Conservation (phyloP, 208 protist species). For the Trypanosoma lewisi region DNA sequence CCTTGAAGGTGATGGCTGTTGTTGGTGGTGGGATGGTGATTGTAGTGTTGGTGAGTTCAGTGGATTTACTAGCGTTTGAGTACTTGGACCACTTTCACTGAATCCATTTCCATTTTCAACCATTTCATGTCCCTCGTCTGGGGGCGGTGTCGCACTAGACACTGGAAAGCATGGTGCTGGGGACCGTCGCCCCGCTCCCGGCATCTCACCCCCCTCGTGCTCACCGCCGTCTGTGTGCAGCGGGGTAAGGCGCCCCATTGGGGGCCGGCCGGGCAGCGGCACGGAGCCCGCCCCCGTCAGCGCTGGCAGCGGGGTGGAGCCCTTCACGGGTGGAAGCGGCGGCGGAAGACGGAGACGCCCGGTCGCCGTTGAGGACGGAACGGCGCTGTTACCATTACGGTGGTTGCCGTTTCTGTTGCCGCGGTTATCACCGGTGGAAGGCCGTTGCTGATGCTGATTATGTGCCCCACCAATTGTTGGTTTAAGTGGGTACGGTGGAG, state of each 20-base stretch:
- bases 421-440: slow-evolving; percentile 22
- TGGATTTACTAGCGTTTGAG: neutral
- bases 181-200: neutral
- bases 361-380: slow-evolving; percentile 10
- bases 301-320: neutral
- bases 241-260: slow-evolving; percentile 15
- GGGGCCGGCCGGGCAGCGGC: slow-evolving; percentile 1
- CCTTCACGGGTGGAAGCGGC: slow-evolving; percentile 24
- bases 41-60: slow-evolving; percentile 15
- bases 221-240: slow-evolving; percentile 1
- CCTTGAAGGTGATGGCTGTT: neutral
- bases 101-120: neutral
- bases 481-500: slow-evolving; percentile 10
- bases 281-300: neutral
- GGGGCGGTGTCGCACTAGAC: neutral
- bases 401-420: slow-evolving; percentile 15
- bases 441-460: slow-evolving; percentile 9
- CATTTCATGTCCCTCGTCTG: neutral
- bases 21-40: neutral
- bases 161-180: neutral
- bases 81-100: neutral
- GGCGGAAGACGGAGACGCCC: slow-evolving; percentile 24
- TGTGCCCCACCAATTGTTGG: neutral
- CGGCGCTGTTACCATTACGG: neutral
- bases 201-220: neutral